These are phyloP conservation scores for Panaeolus cyanescens DNA, from an alignment of 768 basidiomycete species.

Conservation along the genomic window DNA sequence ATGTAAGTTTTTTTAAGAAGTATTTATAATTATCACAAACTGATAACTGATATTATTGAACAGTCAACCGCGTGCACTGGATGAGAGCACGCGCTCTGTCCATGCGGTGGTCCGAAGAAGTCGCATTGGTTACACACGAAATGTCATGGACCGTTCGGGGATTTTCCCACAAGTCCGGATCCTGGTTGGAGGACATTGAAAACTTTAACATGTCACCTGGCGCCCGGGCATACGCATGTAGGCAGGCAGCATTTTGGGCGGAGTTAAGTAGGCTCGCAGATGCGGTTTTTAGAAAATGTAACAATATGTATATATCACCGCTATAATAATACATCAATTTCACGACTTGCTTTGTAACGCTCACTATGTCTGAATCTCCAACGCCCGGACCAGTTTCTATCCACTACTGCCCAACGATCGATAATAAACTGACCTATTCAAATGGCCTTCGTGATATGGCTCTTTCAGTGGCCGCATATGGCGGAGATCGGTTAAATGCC, in stretches of 20 bases:
- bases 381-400: no score
- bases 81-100: slow-evolving; percentile 12
- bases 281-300: background rate
- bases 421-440: no score
- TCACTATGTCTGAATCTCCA: no score
- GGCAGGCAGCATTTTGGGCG: slow-evolving; percentile 1
- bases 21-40: background rate
- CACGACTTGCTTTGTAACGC: no score
- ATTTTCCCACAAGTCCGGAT: background rate
- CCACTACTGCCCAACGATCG: no score
- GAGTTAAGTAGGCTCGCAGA: background rate
- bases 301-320: background rate
- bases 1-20: slow-evolving; percentile 14
- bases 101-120: slow-evolving; percentile 15
- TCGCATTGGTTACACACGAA: slow-evolving; percentile 4
- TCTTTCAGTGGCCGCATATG: no score
- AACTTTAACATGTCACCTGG: background rate
- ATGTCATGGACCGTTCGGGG: slow-evolving; percentile 4
- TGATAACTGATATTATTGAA: background rate
- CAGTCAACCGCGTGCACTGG: slow-evolving; percentile 19
- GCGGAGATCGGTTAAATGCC: background rate
- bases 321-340: no score
- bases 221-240: slow-evolving; percentile 7
- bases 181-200: background rate
- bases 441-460: no score